phyloP scores from a whole-genome alignment of 192 early-diverging fungal genomes.

The Umbelopsis isabellina region DNA sequence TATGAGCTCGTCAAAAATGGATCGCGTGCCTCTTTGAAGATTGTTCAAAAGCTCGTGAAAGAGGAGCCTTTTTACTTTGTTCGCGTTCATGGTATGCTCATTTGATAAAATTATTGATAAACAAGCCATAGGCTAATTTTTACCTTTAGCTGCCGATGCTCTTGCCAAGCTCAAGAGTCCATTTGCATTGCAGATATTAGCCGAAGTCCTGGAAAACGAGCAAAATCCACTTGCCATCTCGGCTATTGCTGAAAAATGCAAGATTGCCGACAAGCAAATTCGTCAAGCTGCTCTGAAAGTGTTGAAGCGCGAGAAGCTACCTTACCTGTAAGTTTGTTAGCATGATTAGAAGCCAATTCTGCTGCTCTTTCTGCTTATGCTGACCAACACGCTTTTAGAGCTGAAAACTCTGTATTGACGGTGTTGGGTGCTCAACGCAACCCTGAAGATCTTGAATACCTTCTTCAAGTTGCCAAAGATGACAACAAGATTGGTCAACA shows the following conservation, averaged over 20 bases:
- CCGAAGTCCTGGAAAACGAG: slow-evolving; percentile 42
- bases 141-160: slow-evolving; percentile 34
- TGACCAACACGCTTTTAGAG: background rate
- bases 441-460: slow-evolving; percentile 43
- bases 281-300: slow-evolving; percentile 40
- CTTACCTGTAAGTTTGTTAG: background rate
- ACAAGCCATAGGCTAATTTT: background rate
- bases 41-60: slow-evolving; percentile 32
- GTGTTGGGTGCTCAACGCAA: slow-evolving; percentile 49
- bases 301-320: slow-evolving; percentile 29
- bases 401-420: slow-evolving; percentile 32
- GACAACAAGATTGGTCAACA: slow-evolving; percentile 41
- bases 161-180: slow-evolving; percentile 39
- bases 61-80: slow-evolving; percentile 47
- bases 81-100: slow-evolving; percentile 29
- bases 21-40: slow-evolving; percentile 36
- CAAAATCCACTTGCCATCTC: slow-evolving; percentile 41
- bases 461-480: slow-evolving; percentile 44
- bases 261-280: slow-evolving; percentile 35
- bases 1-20: slow-evolving; percentile 50
- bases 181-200: slow-evolving; percentile 41
- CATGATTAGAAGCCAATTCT: background rate
- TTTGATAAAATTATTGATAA: background rate
- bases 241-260: slow-evolving; percentile 19
- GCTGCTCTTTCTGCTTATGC: background rate